Base-by-base conservation (phyloP, 208 protist species). In the Polymyxa betae region DNA sequence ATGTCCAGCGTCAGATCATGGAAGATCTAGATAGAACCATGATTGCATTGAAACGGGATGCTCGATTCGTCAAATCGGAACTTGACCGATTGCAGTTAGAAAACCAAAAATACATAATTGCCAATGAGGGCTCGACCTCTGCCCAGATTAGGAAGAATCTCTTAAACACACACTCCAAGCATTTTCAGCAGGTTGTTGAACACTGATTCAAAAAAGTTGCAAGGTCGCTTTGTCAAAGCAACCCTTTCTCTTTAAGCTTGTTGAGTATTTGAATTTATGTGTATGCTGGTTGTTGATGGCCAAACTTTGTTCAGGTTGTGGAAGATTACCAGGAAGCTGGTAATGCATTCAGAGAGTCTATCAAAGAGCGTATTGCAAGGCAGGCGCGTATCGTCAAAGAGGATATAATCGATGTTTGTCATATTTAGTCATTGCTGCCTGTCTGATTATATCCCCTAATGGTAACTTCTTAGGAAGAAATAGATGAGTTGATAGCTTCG, bases 371-470 rank as follows among this genome's bases (percentile, higher is more conserved):
- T 29, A 89, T 89, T 44, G 88, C 88, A 20, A 5, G 88, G 5
- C 88, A 89, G 54, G 46, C 54, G 16, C 46, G 54, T 77, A 77
- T 89, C n/a, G 88, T 60, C 54, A 77, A 89, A 45, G 54, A 89
- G 54, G 46, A 89, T 38, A 89, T 77, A 20, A 89, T n/a, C 5
- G 72, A 60, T 5, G 49, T 60, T 24, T 29, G 24, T 24, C 12
- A 5, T 24, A 29, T 60, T 5, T 29, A 60, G 49, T 60, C 24
- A 24, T 60, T 60, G 5, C 49, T 24, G 49, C 49, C 49, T 60
- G 12, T 60, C 49, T 60, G 49, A 60, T 60, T 60, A n/a, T n/a
- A n/a, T n/a, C n/a, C n/a, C n/a, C n/a, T n/a, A n/a, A n/a, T n/a
- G n/a, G n/a, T n/a, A n/a, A n/a, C 49, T 29, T 60, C 49, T 5